These are phyloP conservation scores for Colletotrichum agaves DNA, from an alignment of 2,329 filamentous ascomycete genomes.

Conservation along the genomic window DNA sequence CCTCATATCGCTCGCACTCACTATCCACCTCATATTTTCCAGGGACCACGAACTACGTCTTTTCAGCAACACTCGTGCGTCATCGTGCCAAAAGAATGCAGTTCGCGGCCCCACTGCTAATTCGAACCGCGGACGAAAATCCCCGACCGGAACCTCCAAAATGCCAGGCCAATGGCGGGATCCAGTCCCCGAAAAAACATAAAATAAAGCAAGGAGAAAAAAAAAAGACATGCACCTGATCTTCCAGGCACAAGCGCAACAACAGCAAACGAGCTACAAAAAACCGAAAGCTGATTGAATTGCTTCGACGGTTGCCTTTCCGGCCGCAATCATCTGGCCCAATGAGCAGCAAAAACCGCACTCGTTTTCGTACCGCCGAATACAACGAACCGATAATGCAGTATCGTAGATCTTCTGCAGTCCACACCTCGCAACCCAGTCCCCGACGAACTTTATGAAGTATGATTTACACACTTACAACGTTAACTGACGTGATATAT, in stretches of 20 bases:
- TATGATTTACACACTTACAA: neutral
- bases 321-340: no score
- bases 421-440: no score
- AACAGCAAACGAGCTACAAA: no score
- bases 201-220: neutral
- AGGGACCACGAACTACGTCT: neutral
- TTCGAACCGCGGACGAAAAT: constrained; percentile 16
- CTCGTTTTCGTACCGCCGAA: no score
- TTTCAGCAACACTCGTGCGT: constrained; percentile 3
- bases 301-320: no score
- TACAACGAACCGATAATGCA: no score
- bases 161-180: constrained; percentile 7
- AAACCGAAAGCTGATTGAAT: no score
- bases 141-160: neutral
- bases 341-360: no score
- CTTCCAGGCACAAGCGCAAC: neutral
- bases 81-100: constrained; percentile 10
- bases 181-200: neutral
- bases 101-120: constrained; percentile 17
- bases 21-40: neutral
- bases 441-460: no score
- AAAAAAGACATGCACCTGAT: neutral
- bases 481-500: neutral
- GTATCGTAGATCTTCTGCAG: neutral
- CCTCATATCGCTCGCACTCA: neutral